Evolutionary conservation across 495 filamentous ascomycete genomes (phyloP).

Genomic region (Penicillium canariense): DNA sequence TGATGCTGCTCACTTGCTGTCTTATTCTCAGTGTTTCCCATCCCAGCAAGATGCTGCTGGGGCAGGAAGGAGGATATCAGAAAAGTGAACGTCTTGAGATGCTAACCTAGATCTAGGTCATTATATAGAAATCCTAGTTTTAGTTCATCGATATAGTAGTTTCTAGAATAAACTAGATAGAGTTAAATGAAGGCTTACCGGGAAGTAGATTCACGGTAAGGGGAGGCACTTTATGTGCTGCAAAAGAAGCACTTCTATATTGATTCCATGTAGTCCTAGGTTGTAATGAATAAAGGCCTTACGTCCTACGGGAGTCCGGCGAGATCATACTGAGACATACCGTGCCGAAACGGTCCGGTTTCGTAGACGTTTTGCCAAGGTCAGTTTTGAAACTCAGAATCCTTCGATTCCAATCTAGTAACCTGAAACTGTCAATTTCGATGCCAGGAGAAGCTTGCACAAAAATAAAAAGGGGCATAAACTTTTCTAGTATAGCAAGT

Average conservation of each 20-base stretch:
- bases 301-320: neutral
- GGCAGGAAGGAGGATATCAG: neutral
- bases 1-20: conserved; percentile 19
- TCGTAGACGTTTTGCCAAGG: neutral
- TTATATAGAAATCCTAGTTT: neutral
- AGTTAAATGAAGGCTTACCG: neutral
- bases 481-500: too few relatives aligned
- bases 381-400: neutral
- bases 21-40: conserved; percentile 4
- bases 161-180: neutral
- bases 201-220: neutral
- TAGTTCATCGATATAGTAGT: neutral
- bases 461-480: too few relatives aligned
- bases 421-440: too few relatives aligned
- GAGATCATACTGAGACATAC: neutral
- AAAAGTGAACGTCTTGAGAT: conserved; percentile 12
- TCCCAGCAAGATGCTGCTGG: conserved; percentile 8
- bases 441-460: neutral
- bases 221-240: neutral
- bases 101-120: neutral
- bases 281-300: neutral
- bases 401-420: too few relatives aligned
- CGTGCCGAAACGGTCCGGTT: neutral
- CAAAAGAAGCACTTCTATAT: neutral
- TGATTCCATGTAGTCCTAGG: neutral